These are phyloP conservation scores for Pichia kudriavzevii DNA, from an alignment of 1,139 yeast species.

Conservation along the genomic window DNA sequence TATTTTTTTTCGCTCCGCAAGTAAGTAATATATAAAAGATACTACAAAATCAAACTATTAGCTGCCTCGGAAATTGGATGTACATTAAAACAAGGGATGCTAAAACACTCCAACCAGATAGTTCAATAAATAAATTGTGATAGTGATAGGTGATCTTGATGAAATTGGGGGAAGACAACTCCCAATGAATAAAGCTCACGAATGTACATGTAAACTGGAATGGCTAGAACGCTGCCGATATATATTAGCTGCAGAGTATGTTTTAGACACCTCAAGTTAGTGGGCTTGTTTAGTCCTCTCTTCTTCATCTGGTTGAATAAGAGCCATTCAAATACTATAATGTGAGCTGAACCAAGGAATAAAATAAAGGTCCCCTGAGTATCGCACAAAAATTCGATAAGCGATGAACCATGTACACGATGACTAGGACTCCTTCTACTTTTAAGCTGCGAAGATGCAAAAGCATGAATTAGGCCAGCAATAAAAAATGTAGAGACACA, in stretches of 20 bases:
- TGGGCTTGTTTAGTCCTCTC: no score
- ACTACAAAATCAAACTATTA: not conserved
- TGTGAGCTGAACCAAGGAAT: slow-evolving; percentile 5
- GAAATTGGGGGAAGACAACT: not conserved
- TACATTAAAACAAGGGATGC: slow-evolving; percentile 4
- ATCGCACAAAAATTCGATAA: no score
- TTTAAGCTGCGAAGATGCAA: not conserved
- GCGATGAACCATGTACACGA: no score
- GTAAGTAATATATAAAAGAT: no score
- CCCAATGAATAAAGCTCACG: not conserved
- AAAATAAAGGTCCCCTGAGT: slow-evolving; percentile 3
- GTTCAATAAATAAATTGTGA: no score
- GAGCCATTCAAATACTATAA: slow-evolving; percentile 4
- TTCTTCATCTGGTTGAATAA: not conserved
- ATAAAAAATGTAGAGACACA: slow-evolving; percentile 3
- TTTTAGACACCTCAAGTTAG: not conserved
- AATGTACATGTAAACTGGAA: not conserved
- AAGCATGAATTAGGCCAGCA: slow-evolving; percentile 6
- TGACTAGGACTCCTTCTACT: no score
- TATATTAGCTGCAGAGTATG: not conserved
- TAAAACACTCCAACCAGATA: no score
- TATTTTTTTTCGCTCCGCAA: no score
- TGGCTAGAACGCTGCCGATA: not conserved
- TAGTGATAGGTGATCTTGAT: no score
- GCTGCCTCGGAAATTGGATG: slow-evolving; percentile 3